Base-by-base conservation (phyloP, 192 early-diverging fungal species). In the Coemansia sp. region DNA sequence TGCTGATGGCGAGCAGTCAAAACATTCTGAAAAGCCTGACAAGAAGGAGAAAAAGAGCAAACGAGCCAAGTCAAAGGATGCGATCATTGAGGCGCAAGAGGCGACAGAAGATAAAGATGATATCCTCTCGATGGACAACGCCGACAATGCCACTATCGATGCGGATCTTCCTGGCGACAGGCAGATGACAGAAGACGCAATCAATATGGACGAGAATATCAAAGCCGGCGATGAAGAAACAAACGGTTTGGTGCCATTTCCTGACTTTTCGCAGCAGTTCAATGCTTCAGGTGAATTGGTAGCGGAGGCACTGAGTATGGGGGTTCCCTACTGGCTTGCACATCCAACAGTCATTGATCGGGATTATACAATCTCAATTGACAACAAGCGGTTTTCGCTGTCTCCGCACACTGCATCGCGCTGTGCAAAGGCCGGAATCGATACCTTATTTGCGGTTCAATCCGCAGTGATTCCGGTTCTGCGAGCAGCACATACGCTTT, bases 361-460 rank as follows among this genome's bases (percentile, higher is more conserved):
- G 16, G 73, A 88, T 9, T 70, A 66, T 21, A 88, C 82, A 4
- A 79, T 67, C n/a, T 68, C 74, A 11, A 66, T 90, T 37, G 61
- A 67, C 40, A 82, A 92, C 47, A 38, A 69, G 0, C 75, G 74
- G 23, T 84, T 86, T 64, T 85, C 86, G 2, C 86, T 97, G 38
- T 93, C 90, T n/a, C 42, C 85, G 6, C 80, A 90, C 9, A 77
- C 92, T 19, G 62, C 81, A 19, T 81, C 85, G 40, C 79, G 87
- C 41, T 93, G 90, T 63, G 78, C 69, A 39, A 79, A 88, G 62
- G 81, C 82, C 15, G 91, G 89, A 3, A 86, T 97, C 38, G 64
- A 79, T 10, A 79, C 90, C 26, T 85, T 94, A 45, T 98, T 97
- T 85, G 94, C 95, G 12, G 94, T 97, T 11, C 95, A 98, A 76